Evolutionary conservation across 1,284 basidiomycete species (phyloP), one percentile per base, ranked within the genome.

Genomic region (Cryptococcus wingfieldii): DNA sequence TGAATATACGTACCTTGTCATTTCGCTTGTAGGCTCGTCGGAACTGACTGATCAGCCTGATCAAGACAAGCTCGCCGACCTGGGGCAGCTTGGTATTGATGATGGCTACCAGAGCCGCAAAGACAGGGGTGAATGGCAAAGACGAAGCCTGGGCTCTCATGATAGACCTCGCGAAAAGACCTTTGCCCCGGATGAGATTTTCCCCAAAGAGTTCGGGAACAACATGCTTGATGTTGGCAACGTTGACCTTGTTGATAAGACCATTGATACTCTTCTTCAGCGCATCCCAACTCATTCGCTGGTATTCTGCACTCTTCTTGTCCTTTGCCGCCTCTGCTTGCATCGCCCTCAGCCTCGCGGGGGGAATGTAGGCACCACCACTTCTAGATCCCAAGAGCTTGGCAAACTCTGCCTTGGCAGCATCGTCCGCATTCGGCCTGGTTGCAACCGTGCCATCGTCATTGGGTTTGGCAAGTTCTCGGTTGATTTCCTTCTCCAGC

Each of bases 71-170:
- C 77, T 98, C 96, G 50, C 95, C 96, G 27, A 98, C 88, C 76
- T 93, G 90, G 7, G 95, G 96, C 37, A 99, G 81, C 76, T 99
- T 98, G 55, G 94, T 92, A 76, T 99, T 98, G 81, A 98, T 84
- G 73, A 99, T 90, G 0, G 91, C 85, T 47, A 96, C 89, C 38
- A 98, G 82, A 0, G 91, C 88, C 7, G 96, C 93, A 72, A 98
- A 98, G 25, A 98, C 90, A 4, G 96, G 94, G 0, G 96, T 98
- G 72, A 96, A 99, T 0, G 95, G 93, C 60, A 98, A 85, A 77
- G 95, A 98, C 4, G 94, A 85, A 0, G 92, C 83, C 75, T 99
- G 96, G 4, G 95, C 95, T 69, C 96, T 93, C 94, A 99, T 98
- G 66, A 99, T 84, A 59, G 93, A 95, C 61, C 95, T 82, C 28